Conservation (phyloP, 768 basidiomycete genomes). For the Hemileccinum impolitum region DNA sequence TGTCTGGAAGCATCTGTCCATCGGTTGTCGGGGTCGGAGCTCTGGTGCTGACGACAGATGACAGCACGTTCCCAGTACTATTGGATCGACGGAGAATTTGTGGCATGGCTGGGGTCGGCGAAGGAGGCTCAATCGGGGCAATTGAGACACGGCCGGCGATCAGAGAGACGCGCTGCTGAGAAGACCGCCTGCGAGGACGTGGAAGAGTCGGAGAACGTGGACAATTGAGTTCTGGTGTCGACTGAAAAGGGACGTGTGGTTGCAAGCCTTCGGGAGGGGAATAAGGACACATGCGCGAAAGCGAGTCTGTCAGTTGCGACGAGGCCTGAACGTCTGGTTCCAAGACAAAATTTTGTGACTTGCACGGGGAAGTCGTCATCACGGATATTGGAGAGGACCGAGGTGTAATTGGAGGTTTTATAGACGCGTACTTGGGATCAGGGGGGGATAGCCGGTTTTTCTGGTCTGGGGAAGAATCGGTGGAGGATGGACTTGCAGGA, state of each 20-base stretch:
- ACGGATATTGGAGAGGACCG: slow-evolving; percentile 15
- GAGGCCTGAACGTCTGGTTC: slow-evolving; percentile 28
- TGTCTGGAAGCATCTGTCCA: slow-evolving; percentile 38
- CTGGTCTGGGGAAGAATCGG: slow-evolving; percentile 6
- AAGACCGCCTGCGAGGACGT: slow-evolving; percentile 71
- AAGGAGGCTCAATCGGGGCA: slow-evolving; percentile 70
- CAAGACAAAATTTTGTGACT: slow-evolving; percentile 20
- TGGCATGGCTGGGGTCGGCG: slow-evolving; percentile 56
- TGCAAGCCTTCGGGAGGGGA: slow-evolving; percentile 27
- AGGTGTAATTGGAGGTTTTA: slow-evolving; percentile 8
- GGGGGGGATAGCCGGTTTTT: slow-evolving; percentile 6
- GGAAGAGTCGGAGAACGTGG: slow-evolving; percentile 52
- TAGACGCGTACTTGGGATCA: slow-evolving; percentile 12
- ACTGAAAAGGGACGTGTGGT: slow-evolving; percentile 20
- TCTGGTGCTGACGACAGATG: slow-evolving; percentile 55
- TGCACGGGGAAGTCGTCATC: slow-evolving; percentile 22
- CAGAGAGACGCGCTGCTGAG: slow-evolving; percentile 80
- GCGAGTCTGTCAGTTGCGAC: slow-evolving; percentile 31
- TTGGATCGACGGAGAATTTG: slow-evolving; percentile 61
- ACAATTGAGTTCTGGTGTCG: slow-evolving; percentile 20
- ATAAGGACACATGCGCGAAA: slow-evolving; percentile 33
- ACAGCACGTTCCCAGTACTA: slow-evolving; percentile 63
- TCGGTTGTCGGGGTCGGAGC: slow-evolving; percentile 56
- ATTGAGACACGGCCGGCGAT: slow-evolving; percentile 81
- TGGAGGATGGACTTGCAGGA: slow-evolving; percentile 6